Evolutionary conservation across 495 filamentous ascomycete species (phyloP), one percentile per base, ranked within the genome.

Genomic region (Penicillium psychrofluorescens): DNA sequence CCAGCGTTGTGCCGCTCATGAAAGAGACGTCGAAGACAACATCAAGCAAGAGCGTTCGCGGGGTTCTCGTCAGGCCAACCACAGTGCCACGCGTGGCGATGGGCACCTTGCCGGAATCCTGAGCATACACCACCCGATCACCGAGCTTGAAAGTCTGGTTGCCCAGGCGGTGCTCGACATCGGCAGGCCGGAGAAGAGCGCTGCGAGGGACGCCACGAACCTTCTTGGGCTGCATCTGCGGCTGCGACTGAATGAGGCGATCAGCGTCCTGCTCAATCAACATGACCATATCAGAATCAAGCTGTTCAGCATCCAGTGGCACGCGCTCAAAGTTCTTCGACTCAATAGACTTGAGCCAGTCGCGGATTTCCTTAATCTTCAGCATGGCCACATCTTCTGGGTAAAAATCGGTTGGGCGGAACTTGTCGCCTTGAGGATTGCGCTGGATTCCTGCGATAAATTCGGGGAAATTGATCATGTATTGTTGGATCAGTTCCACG

Each of bases 401-500:
- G 62, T 90, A 97, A 59, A 99, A 90, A 55, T 95, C 87, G 0
- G 85, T 88, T 35, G 91, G 88, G 33, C 83, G 60, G 72, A 87
- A 88, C 28, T 76, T 74, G 50, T 88, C 82, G 5, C 77, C 77
- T 46, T 84, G 78, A 34, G 86, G 83, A 38, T 88, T 86, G 38
- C 74, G 72, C 55, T 87, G 81, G 45, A 99, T 85, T 2, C 80
- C 85, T 9, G 85, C 85, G 55, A 97, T 88, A 64, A 99, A 96
- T 33, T 95, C 87, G 0, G 94, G 94, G 64, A 99, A 99, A 28
- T 76, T 84, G 40, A 80, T 80, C 85, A 96, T 96, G 64, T 97
- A 99, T 41, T 90, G 76, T 37, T 75, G 71, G 7, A 99, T 73
- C 45, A 99, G 66, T 6, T 79, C 72, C 36, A 95, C 71, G 8